Evolutionary conservation across 164 flowering plant genomes (phyloP).

Genomic region (Echeveria elegans): DNA sequence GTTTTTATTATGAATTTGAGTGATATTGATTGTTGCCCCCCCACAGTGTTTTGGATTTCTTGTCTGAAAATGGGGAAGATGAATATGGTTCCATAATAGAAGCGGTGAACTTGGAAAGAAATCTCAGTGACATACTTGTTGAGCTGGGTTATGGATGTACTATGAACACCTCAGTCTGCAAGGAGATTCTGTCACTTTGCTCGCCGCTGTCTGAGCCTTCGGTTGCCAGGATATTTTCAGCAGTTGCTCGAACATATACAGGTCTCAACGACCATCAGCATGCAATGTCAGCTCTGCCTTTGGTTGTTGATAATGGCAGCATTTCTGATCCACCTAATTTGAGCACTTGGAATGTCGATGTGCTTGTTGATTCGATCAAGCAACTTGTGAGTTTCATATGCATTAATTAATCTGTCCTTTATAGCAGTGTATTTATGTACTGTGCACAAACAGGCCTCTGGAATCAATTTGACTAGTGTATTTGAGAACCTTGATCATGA

Average conservation of each 20-base stretch:
- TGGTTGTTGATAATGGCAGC: slow-evolving; percentile 52
- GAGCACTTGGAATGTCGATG: slow-evolving; percentile 72
- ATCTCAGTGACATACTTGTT: slow-evolving; percentile 67
- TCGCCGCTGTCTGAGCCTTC: slow-evolving; percentile 62
- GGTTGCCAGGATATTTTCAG: slow-evolving; percentile 58
- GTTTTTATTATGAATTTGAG: slow-evolving; percentile 26
- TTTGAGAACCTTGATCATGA: slow-evolving; percentile 87
- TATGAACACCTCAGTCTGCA: slow-evolving; percentile 54
- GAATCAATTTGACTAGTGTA: slow-evolving; percentile 59
- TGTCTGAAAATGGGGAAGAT: slow-evolving; percentile 34
- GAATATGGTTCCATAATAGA: slow-evolving; percentile 76
- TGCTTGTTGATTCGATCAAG: slow-evolving; percentile 69
- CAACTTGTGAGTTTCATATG: slow-evolving; percentile 56
- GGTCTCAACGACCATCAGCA: slow-evolving; percentile 69
- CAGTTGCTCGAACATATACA: slow-evolving; percentile 43
- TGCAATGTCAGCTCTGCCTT: slow-evolving; percentile 41
- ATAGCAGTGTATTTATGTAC: neutral
- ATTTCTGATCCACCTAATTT: slow-evolving; percentile 39
- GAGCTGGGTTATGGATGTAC: slow-evolving; percentile 96
- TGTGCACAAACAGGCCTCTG: slow-evolving; percentile 57
- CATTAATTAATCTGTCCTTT: neutral
- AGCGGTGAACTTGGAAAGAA: slow-evolving; percentile 80
- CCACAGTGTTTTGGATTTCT: slow-evolving; percentile 53
- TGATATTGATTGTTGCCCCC: slow-evolving; percentile 55
- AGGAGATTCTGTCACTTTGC: slow-evolving; percentile 63